These are phyloP conservation scores for Chytriomyces sp. DNA, from an alignment of 192 early-diverging fungal genomes.

Conservation along the genomic window DNA sequence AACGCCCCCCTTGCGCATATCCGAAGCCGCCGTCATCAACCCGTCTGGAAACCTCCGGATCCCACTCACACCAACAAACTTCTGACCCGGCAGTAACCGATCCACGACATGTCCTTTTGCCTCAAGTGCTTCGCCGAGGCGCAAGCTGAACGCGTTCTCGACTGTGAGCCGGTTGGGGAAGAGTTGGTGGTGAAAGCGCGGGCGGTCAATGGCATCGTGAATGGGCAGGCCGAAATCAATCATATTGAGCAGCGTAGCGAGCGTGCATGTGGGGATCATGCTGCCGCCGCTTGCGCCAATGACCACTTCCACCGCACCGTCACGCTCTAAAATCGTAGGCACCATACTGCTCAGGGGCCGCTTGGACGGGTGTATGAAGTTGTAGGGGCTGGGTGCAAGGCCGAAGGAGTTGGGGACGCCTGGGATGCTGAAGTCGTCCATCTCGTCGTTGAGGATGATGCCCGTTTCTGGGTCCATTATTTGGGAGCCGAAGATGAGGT, in stretches of 20 bases:
- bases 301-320: constrained; percentile 71
- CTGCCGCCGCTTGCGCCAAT: constrained; percentile 82
- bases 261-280: constrained; percentile 75
- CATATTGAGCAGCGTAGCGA: constrained; percentile 75
- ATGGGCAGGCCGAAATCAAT: constrained; percentile 72
- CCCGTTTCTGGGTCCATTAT: constrained; percentile 86
- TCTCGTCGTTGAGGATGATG: constrained; percentile 91
- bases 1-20: constrained; percentile 45
- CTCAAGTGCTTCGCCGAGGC: not conserved
- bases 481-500: constrained; percentile 86
- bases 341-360: constrained; percentile 75
- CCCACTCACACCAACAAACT: constrained; percentile 39
- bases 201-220: constrained; percentile 68
- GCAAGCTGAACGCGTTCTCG: constrained; percentile 23
- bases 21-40: constrained; percentile 40
- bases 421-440: constrained; percentile 87
- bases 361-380: constrained; percentile 80
- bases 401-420: constrained; percentile 64
- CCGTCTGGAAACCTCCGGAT: constrained; percentile 35
- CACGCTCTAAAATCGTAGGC: constrained; percentile 67
- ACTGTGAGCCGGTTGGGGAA: constrained; percentile 63
- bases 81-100: constrained; percentile 25
- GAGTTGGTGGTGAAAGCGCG: constrained; percentile 90
- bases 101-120: constrained; percentile 11
- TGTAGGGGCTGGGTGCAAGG: constrained; percentile 80